Evolutionary conservation across 192 early-diverging fungal species (phyloP).

Genomic region (Oehlia diaphana): DNA sequence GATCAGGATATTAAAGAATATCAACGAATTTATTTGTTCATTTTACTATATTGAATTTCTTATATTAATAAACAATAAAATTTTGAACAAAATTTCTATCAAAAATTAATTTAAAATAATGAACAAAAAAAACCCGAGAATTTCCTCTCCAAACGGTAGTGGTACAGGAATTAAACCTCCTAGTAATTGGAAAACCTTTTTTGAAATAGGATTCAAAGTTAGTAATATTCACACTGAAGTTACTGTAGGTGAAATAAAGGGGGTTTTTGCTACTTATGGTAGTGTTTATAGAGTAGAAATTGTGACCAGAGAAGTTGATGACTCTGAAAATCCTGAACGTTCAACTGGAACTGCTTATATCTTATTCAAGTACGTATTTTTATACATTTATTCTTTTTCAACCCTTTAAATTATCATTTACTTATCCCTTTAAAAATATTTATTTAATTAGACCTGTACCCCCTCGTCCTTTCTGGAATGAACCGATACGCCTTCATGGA

Average conservation of each 20-base stretch:
- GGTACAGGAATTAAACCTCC: not conserved
- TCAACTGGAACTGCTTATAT: conserved; percentile 26
- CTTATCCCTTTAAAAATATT: not conserved
- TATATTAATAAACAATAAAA: no score
- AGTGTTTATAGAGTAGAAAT: conserved; percentile 27
- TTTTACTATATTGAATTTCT: no score
- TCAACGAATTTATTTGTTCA: no score
- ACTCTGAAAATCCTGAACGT: no score
- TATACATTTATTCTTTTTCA: not conserved
- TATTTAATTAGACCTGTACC: not conserved
- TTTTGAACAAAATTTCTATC: no score
- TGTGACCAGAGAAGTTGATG: not conserved
- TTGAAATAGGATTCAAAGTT: conserved; percentile 25
- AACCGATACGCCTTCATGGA: conserved; percentile 30
- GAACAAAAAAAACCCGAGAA: no score
- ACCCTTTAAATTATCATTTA: no score
- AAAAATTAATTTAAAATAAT: no score
- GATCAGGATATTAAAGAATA: no score
- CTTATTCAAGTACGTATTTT: conserved; percentile 22
- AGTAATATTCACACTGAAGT: not conserved
- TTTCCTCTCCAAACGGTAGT: no score
- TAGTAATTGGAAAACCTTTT: not conserved
- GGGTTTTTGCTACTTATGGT: conserved; percentile 25
- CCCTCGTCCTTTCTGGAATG: not conserved
- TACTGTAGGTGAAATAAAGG: conserved; percentile 18